Percentiles rank a stretch among this genome's conserved stretches.
phyloP scores from a whole-genome alignment of 768 basidiomycete genomes.

The Collybiopsis luxurians region DNA sequence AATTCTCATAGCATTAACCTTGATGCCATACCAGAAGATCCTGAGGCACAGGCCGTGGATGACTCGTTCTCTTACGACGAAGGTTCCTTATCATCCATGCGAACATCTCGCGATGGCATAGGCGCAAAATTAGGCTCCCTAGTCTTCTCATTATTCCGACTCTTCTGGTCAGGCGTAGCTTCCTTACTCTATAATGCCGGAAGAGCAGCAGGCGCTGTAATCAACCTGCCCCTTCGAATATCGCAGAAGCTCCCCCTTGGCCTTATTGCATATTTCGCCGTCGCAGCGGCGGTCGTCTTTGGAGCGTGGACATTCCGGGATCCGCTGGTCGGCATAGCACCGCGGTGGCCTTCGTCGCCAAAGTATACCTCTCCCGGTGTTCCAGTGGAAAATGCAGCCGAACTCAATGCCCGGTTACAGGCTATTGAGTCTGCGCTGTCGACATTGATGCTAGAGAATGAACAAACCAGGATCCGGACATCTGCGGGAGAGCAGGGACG shows the following conservation, averaged over 20 bases:
- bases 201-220: constrained; percentile 44
- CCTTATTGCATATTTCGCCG: constrained; percentile 27
- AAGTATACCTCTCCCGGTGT: constrained; percentile 53
- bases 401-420: constrained; percentile 60
- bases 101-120: constrained; percentile 16
- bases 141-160: constrained; percentile 26
- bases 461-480: constrained; percentile 46
- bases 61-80: constrained; percentile 19
- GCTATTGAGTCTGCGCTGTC: constrained; percentile 63
- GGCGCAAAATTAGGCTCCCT: constrained; percentile 42
- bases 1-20: constrained; percentile 52
- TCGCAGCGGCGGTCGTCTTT: constrained; percentile 39
- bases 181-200: constrained; percentile 42
- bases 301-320: constrained; percentile 43
- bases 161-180: constrained; percentile 17
- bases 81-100: neutral
- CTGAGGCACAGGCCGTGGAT: constrained; percentile 29
- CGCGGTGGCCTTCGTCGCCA: constrained; percentile 18
- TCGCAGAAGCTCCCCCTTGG: constrained; percentile 8
- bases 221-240: constrained; percentile 43
- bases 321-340: constrained; percentile 21
- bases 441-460: constrained; percentile 52
- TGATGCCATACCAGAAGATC: constrained; percentile 67
- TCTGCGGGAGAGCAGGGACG: constrained; percentile 52
- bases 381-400: constrained; percentile 65